Base-by-base conservation (phyloP, 306 rosid genomes). In the Betula pendula region DNA sequence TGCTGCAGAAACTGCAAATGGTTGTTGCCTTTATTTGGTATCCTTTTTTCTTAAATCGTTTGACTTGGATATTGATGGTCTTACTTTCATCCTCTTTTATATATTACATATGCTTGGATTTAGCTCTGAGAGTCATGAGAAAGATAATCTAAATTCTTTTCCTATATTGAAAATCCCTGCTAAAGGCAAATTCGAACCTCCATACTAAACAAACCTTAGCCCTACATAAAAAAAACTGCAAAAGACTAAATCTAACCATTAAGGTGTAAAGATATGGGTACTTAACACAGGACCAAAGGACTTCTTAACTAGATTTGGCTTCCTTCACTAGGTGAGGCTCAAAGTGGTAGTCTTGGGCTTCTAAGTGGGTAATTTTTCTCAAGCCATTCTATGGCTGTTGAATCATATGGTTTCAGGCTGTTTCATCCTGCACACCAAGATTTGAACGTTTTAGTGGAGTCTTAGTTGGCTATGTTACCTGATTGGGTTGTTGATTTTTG, bases 371-470 rank as follows among this genome's bases (percentile, higher is more conserved):
- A 38, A 38, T 13, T 25, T 56, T 24, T 59, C 43, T 31, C 43
- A 29, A 62, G 11, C 22, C 43, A 62, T 62, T 62, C n/a, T 15
- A 62, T 31, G 20, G 68, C 38, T 16, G 42, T 31, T 62, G 43
- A 62, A 16, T 31, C 19, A 52, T n/a, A n/a, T 45, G 53, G 53
- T 58, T 58, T 58, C 66, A 58, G 25, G 8, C 66, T 31, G 43
- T 17, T 31, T 31, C 43, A 31, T 62, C 68, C 44, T 29, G 68
- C 43, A 29, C 3, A 1, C 10, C 3, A 62, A 62, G 68, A 29
- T 60, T 27, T 60, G 40, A 62, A 62, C 43, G 20, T 62, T 62
- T 62, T 31, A 33, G 68, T 14, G 68, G 31, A 56, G 63, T 56
- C 63, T 62, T 22, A 31, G 68, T 31, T 62, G 44, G 13, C 68